A percentile compares a stretch with the other conserved stretches of the same genome.
phyloP scores from a whole-genome alignment of 352 stramenopile species.

The Hyaloperonospora arabidopsidis region DNA sequence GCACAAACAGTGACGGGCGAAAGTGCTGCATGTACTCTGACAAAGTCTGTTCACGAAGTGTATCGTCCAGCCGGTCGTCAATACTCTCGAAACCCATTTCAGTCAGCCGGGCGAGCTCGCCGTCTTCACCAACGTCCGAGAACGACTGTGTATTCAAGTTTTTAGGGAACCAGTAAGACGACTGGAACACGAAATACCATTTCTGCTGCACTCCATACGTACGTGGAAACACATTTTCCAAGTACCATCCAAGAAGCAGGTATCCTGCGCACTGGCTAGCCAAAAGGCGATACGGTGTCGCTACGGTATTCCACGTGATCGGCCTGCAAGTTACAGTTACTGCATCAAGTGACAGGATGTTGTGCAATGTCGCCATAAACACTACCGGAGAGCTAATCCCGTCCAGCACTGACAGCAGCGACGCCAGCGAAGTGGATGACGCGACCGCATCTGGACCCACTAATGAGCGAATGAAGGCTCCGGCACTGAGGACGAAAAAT shows the following conservation, averaged over 20 bases:
- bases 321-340: conserved; percentile 27
- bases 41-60: conserved; percentile 55
- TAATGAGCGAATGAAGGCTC: conserved; percentile 44
- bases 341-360: conserved; percentile 48
- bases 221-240: conserved; percentile 89
- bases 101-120: conserved; percentile 21
- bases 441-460: conserved; percentile 44
- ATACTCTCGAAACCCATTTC: conserved; percentile 20
- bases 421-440: conserved; percentile 25
- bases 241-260: conserved; percentile 87
- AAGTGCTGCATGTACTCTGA: conserved; percentile 48
- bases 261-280: conserved; percentile 81
- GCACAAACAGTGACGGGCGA: conserved; percentile 50
- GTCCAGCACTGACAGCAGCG: conserved; percentile 36
- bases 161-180: conserved; percentile 72
- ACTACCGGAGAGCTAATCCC: conserved; percentile 54
- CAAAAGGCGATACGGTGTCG: conserved; percentile 53
- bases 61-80: conserved; percentile 40
- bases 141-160: conserved; percentile 3
- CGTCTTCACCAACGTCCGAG: conserved; percentile 14
- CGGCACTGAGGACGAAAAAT: conserved; percentile 52
- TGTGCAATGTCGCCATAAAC: conserved; percentile 57
- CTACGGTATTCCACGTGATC: conserved; percentile 44
- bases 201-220: conserved; percentile 86
- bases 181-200: conserved; percentile 90